A percentile compares a stretch with the other conserved stretches of the same genome.
phyloP scores from a whole-genome alignment of 768 basidiomycete species.

The Kwoniella bestiolae region DNA sequence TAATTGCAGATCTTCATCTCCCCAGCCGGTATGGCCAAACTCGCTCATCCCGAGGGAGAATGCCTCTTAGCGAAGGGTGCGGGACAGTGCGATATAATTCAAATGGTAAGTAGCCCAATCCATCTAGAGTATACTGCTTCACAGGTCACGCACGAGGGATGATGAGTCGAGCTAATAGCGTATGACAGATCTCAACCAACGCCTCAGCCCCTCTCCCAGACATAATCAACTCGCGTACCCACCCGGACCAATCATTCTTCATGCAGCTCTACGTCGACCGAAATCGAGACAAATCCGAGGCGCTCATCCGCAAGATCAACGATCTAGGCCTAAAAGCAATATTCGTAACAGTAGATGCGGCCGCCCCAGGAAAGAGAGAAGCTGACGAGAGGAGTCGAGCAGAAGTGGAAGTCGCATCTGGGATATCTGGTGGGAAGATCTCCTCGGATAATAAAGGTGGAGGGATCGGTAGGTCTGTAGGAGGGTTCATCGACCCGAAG shows the following conservation, averaged over 20 bases:
- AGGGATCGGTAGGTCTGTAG: slow-evolving; percentile 56
- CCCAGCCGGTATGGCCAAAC: slow-evolving; percentile 59
- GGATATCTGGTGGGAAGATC: slow-evolving; percentile 56
- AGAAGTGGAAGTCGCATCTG: slow-evolving; percentile 55
- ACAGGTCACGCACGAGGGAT: too few species aligned
- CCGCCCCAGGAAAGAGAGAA: slow-evolving; percentile 56
- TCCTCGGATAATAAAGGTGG: slow-evolving; percentile 53
- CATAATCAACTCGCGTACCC: slow-evolving; percentile 35
- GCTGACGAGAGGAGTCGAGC: slow-evolving; percentile 55
- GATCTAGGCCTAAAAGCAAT: slow-evolving; percentile 52
- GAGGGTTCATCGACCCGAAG: slow-evolving; percentile 57
- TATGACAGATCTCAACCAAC: slow-evolving; percentile 57
- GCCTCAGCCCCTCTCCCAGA: slow-evolving; percentile 56
- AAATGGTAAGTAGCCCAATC: slow-evolving; percentile 42
- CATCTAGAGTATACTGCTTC: too few species aligned
- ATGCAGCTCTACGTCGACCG: slow-evolving; percentile 58
- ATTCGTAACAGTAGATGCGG: slow-evolving; percentile 57
- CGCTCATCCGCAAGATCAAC: slow-evolving; percentile 50
- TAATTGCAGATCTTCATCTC: slow-evolving; percentile 55
- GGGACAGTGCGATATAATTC: slow-evolving; percentile 44
- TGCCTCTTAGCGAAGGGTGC: slow-evolving; percentile 53
- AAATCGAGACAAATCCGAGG: slow-evolving; percentile 55
- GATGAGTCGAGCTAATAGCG: too few species aligned
- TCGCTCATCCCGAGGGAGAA: slow-evolving; percentile 59
- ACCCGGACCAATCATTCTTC: slow-evolving; percentile 53